Percentiles rank a stretch among this genome's conserved stretches.
phyloP scores from a whole-genome alignment of 805 yeast species.

The Teunomyces lycoperdinae region DNA sequence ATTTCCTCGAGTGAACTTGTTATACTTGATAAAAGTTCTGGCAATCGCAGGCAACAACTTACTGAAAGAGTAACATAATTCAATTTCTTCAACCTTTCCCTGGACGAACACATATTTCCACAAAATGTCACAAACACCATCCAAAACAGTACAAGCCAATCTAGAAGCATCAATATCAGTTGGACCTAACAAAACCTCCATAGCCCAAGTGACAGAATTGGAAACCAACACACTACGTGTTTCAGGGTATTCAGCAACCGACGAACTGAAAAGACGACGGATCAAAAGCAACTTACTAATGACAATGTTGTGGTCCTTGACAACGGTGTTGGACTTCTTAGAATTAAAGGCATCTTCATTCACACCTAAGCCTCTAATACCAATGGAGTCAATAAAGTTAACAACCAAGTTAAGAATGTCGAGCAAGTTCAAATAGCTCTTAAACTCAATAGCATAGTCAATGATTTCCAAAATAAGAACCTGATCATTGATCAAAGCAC shows the following conservation, averaged over 20 bases:
- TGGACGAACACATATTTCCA: conserved; percentile 30
- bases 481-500: conserved; percentile 57
- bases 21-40: conserved; percentile 48
- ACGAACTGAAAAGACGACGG: conserved; percentile 49
- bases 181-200: conserved; percentile 53
- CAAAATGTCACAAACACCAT: conserved; percentile 44
- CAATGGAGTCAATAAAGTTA: conserved; percentile 51
- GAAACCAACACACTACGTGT: conserved; percentile 41
- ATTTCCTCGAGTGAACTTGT: conserved; percentile 46
- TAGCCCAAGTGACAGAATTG: conserved; percentile 51
- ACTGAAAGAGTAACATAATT: conserved; percentile 46
- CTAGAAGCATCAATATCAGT: conserved; percentile 59
- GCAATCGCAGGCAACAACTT: conserved; percentile 56
- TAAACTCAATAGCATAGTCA: conserved; percentile 52
- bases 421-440: conserved; percentile 34
- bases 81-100: conserved; percentile 28
- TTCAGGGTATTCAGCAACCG: conserved; percentile 25
- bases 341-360: conserved; percentile 27
- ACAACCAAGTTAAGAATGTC: conserved; percentile 42
- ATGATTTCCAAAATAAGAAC: conserved; percentile 57
- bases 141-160: conserved; percentile 57
- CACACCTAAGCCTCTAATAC: conserved; percentile 54
- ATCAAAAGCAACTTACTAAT: conserved; percentile 60
- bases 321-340: conserved; percentile 24
- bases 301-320: conserved; percentile 53